phyloP scores from a whole-genome alignment of 179 eudicot genomes.

The Nepenthes alata region DNA sequence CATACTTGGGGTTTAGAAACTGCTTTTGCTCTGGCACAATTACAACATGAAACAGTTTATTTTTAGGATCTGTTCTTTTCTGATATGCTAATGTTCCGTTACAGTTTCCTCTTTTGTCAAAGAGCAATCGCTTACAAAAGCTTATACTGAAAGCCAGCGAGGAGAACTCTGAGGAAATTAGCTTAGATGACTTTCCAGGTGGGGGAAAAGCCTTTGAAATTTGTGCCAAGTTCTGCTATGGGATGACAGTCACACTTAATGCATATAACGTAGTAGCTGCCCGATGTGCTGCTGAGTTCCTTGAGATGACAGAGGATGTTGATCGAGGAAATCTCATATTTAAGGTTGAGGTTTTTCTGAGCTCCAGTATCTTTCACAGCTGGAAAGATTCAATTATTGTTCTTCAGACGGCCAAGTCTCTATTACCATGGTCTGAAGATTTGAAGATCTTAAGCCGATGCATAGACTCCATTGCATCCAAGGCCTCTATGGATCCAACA shows the following conservation, averaged over 20 bases:
- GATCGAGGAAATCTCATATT: constrained; percentile 63
- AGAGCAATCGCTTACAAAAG: constrained; percentile 58
- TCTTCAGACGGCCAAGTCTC: constrained; percentile 53
- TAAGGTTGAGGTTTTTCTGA: constrained; percentile 75
- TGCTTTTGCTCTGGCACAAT: not conserved
- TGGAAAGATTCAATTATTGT: constrained; percentile 89
- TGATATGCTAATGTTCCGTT: constrained; percentile 8
- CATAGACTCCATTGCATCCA: constrained; percentile 68
- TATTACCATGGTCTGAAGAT: constrained; percentile 68
- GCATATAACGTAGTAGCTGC: constrained; percentile 80
- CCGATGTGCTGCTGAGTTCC: constrained; percentile 85
- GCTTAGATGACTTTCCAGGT: constrained; percentile 54
- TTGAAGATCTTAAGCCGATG: constrained; percentile 55
- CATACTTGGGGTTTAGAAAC: not conserved
- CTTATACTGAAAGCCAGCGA: constrained; percentile 48
- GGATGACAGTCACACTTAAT: constrained; percentile 65
- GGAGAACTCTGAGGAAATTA: constrained; percentile 40
- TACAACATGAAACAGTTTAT: not conserved
- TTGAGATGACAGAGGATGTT: constrained; percentile 68
- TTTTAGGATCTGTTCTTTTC: constrained; percentile 1
- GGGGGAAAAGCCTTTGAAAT: constrained; percentile 77
- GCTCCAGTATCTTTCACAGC: constrained; percentile 55
- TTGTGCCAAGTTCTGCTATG: constrained; percentile 86
- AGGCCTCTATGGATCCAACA: constrained; percentile 54
- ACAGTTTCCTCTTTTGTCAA: constrained; percentile 80